Evolutionary conservation across 345 rosid genomes (phyloP), one percentile per base, ranked within the genome.

Genomic region (Eutrema japonicum): DNA sequence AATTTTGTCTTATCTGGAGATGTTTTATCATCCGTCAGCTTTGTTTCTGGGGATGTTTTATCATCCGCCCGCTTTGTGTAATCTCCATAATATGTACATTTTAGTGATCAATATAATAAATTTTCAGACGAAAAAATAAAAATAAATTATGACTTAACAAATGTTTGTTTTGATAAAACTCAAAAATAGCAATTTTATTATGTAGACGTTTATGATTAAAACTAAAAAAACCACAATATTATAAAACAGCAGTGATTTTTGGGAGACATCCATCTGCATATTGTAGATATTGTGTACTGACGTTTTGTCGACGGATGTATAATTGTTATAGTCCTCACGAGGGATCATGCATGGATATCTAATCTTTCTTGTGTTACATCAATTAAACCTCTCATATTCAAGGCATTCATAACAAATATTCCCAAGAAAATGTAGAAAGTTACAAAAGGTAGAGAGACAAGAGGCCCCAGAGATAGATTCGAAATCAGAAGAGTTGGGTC

Each of bases 401-500:
- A 66, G 32, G 36, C 4, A 11, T 51, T 38, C 27, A 13, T 51
- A 16, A 54, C 58, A 68, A 55, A 35, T 67, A n/a, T 7, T 7
- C 40, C 41, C 26, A 33, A 14, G 29, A 29, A 14, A 36, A 53
- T 14, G 52, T 30, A 14, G 41, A 53, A 46, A 8, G 0, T 8
- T 27, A 6, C 0, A 29, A 67, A 53, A 51, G 41, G 7, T 29
- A 29, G 60, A 40, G 60, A 53, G 63, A 61, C 51, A 60, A 47
- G 69, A 62, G 53, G 69, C 41, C 69, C 76, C 54, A 22, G 3
- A 63, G 38, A 27, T 30, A 22, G 47, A 72, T 63, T 72, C 51
- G 54, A 72, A 8, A 63, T 53, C 63, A 52, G 6, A 60, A 71
- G 45, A 72, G 30, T 72, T 42, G 29, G 68, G 59, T 61, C 41